Percentiles rank a stretch among this genome's conserved stretches.
Conservation (phyloP, 2,329 filamentous ascomycete species). For the Fonsecaea pedrosoi region DNA sequence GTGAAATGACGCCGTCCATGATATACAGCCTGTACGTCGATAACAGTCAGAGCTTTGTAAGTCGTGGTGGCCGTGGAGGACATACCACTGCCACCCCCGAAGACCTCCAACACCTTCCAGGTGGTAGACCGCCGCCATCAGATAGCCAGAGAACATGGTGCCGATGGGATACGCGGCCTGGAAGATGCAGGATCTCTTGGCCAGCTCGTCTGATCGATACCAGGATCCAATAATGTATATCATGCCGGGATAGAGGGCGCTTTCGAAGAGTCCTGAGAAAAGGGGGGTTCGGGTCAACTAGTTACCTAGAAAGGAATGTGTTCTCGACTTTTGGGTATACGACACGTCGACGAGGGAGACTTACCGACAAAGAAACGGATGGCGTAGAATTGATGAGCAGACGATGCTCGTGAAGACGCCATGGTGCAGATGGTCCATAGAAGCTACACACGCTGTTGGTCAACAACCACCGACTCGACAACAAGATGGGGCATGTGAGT, state of each 20-base stretch:
- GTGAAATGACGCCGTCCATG: constrained; percentile 50
- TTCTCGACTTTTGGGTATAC: no score
- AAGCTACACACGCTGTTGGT: constrained; percentile 42
- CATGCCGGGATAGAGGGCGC: constrained; percentile 54
- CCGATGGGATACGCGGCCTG: constrained; percentile 55
- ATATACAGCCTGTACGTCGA: constrained; percentile 45
- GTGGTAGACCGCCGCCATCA: constrained; percentile 60
- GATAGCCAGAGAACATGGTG: constrained; percentile 57
- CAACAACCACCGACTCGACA: constrained; percentile 38
- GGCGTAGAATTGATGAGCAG: constrained; percentile 67
- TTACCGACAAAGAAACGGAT: constrained; percentile 43
- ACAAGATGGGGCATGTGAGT: not conserved
- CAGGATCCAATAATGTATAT: constrained; percentile 60
- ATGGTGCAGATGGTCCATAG: constrained; percentile 65
- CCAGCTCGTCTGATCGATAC: constrained; percentile 59
- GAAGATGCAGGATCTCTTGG: constrained; percentile 60
- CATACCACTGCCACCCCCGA: constrained; percentile 60
- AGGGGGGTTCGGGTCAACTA: constrained; percentile 52
- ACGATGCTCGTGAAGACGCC: constrained; percentile 92
- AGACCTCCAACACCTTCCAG: constrained; percentile 57
- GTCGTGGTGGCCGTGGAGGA: no score
- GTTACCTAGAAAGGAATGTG: constrained; percentile 52
- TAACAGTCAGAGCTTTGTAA: not conserved
- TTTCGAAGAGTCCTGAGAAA: constrained; percentile 43
- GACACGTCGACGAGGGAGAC: not conserved